Base-by-base conservation (phyloP, 163 green algal species). In the Coccomyxa subellipsoidea region DNA sequence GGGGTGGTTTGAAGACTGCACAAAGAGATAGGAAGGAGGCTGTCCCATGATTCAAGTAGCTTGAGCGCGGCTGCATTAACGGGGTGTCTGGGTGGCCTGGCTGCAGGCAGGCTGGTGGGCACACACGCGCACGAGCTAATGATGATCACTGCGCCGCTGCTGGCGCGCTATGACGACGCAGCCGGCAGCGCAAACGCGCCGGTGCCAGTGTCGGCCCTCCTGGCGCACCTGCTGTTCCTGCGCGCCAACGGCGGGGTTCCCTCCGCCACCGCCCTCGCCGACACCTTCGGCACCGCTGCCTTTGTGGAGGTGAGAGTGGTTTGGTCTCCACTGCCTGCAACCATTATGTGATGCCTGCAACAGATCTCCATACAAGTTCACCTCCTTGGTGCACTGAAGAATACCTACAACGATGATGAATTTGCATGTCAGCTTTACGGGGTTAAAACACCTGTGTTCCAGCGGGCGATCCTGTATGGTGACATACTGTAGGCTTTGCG, bases 71-170 rank as follows among this genome's bases (percentile, higher is more conserved):
- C n/a, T n/a, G n/a, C n/a, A n/a, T n/a, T n/a, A n/a, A n/a, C n/a
- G n/a, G n/a, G n/a, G n/a, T 23, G 2, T 39, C 12, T 38, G 31
- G 39, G 27, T 34, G 35, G 40, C 37, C 32, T 77, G 72, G 34
- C 78, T 76, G 80, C 88, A 81, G 88, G 89, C 10, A 53, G 69
- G 37, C 83, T 95, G 82, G 77, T 92, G 34, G 92, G 92, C 76
- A 95, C 92, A 7, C 92, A 94, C 31, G 92, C 92, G 0, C 92
- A 95, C 40, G 92, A 95, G 82, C 83, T 92, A 70, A 84, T 88
- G 54, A 85, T 76, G 54, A 82, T 89, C 23, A 80, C 84, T 1
- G 85, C 89, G 40, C 90, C 93, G 85, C 86, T 94, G 59, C 78
- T 93, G 85, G 83, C 81, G 31, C 47, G 78, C 9, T 90, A 85